Base-by-base conservation (phyloP, 2,329 filamentous ascomycete species). In the Venturia oleaginea region DNA sequence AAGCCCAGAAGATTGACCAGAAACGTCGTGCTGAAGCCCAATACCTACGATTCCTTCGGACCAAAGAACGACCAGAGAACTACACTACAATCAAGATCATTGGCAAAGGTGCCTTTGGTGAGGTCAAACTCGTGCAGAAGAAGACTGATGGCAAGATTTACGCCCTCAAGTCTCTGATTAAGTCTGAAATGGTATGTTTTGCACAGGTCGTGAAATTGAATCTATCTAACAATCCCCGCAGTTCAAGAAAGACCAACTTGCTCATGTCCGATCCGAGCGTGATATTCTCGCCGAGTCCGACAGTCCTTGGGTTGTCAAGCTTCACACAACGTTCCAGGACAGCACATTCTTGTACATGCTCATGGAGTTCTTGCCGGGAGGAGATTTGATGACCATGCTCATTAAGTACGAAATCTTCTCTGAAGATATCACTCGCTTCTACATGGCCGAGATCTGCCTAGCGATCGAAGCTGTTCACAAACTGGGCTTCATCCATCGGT, bases 391-490 rank as follows among this genome's bases (percentile, higher is more conserved):
- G 94, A 99, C 94, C 3, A 99, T 99, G 94, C 83, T 99, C 70
- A 99, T 99, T 81, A 99, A 97, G 83, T 99, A 99, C 73, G 94
- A 99, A 76, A 97, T 99, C 75, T 99, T 99, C 76, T 96, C 92
- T 0, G 93, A 97, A 76, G 94, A 99, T 70, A 97, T 99, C 69
- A 99, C 94, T 37, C 87, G 94, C 22, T 99, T 99, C 78, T 99
- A 99, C 78, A 99, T 99, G 85, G 94, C 94, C 30, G 93, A 99
- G 76, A 93, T 97, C 71, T 91, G 96, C 30, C 84, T 97, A 73
- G 94, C 94, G n/a, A 97, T 99, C 69, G 94, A 99, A 74, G 94
- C 94, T 17, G 94, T 99, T 51, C 94, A 99, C 78, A 96, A 96
- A 76, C 84, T 97, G 68, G 94, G 94, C 67, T 99, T 97, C 79